Evolutionary conservation across 768 basidiomycete species (phyloP), one percentile per base, ranked within the genome.

Genomic region (Sistotremastrum suecicum): DNA sequence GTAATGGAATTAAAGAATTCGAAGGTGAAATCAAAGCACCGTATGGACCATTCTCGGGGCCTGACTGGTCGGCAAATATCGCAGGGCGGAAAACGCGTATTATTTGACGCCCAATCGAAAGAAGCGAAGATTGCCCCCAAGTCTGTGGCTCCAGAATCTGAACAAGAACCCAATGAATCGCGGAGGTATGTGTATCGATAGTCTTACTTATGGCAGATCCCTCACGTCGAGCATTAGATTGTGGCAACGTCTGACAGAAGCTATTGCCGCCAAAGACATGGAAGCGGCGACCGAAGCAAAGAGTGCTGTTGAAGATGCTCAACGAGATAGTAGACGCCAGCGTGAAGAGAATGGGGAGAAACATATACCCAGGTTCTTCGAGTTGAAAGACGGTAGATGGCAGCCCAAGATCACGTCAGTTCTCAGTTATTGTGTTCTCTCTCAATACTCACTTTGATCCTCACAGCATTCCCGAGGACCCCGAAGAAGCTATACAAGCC

Each of bases 281-380:
- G 88, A 92, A 54, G 80, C 76, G 7, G 95, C 95, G 28, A 95
- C 91, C 3, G 75, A 74, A 30, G 87, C 89, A 41, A 99, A 99
- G 70, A 75, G 76, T 2, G 71, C 72, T 8, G 86, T 99, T 1
- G 95, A 99, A 65, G 90, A 94, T 51, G 78, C 78, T 29, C 92
- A 98, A 64, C 72, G 95, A 41, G 90, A 95, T 54, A 62, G 73
- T 46, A 77, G 87, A 36, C 76, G 71, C 56, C 65, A 66, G 58
- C 69, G 83, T 50, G 91, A 92, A 48, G 84, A 83, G 55, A 73
- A 60, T 12, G 86, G 85, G 4, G 68, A 75, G 51, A 65, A 64
- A 43, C 80, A 84, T 54, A 65, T 71, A n/a, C 76, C 86, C 41
- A 70, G 82, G 53, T 98, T 82, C 67, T 99, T 99, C 63, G 73